Evolutionary conservation across 2,329 filamentous ascomycete genomes (phyloP).

Genomic region (Aplosporella prunicola): DNA sequence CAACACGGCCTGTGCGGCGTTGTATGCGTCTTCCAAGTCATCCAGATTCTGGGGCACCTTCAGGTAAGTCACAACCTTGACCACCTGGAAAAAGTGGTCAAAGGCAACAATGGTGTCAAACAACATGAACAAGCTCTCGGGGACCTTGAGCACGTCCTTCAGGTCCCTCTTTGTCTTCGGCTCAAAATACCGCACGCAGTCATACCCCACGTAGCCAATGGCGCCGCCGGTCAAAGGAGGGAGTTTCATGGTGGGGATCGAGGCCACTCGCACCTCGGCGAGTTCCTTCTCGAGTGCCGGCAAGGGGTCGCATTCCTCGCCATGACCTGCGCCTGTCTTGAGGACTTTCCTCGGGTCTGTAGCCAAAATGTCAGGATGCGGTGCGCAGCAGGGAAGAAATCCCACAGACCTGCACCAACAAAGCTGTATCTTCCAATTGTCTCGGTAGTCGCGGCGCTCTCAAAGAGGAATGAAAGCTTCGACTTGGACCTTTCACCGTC

Average conservation of each 20-base stretch:
- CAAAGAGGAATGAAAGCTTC: conserved; percentile 85
- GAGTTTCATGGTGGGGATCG: conserved; percentile 71
- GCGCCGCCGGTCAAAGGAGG: conserved; percentile 85
- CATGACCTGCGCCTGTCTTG: conserved; percentile 80
- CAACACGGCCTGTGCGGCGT: conserved; percentile 55
- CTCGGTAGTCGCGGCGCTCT: conserved; percentile 85
- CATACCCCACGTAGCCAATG: conserved; percentile 94
- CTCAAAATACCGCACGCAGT: conserved; percentile 96
- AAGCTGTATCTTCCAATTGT: conserved; percentile 94
- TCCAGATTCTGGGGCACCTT: conserved; percentile 47
- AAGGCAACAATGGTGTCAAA: conserved; percentile 92
- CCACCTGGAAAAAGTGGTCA: conserved; percentile 85
- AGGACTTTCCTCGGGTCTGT: conserved; percentile 64
- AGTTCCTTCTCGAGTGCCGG: conserved; percentile 75
- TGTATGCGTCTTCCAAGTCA: conserved; percentile 60
- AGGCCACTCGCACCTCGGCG: conserved; percentile 65
- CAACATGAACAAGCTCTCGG: conserved; percentile 94
- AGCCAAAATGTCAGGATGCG: neutral
- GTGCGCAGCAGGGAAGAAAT: neutral
- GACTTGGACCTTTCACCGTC: conserved; percentile 44
- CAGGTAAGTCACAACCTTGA: conserved; percentile 90
- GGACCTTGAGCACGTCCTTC: conserved; percentile 79
- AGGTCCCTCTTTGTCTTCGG: conserved; percentile 85
- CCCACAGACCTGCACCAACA: conserved; percentile 61
- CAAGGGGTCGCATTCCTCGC: conserved; percentile 73